These are phyloP conservation scores for Penstemon newberryi DNA, from an alignment of 257 asterid species.

Conservation along the genomic window DNA sequence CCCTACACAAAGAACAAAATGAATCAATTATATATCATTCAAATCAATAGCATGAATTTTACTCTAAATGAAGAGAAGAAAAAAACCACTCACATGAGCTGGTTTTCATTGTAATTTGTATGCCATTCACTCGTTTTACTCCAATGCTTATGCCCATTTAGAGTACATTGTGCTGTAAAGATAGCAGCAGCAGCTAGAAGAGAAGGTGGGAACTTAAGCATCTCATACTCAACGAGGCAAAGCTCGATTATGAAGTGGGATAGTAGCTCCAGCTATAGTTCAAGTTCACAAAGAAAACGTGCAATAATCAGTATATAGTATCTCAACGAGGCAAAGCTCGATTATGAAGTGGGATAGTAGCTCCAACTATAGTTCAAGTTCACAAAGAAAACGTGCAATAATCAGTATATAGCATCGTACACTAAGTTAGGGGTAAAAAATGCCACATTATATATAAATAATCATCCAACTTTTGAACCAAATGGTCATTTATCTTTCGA, in stretches of 20 bases:
- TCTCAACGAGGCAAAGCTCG: constrained; percentile 78
- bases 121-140: constrained; percentile 63
- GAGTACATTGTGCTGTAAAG: constrained; percentile 70
- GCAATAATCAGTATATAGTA: constrained; percentile 2
- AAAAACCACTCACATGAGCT: constrained; percentile 62
- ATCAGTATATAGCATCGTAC: not conserved
- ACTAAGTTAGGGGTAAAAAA: too few species aligned
- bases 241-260: constrained; percentile 78
- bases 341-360: constrained; percentile 65
- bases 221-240: constrained; percentile 77
- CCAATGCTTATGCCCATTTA: constrained; percentile 61
- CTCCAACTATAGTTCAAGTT: constrained; percentile 58
- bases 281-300: constrained; percentile 21
- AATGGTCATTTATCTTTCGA: too few species aligned
- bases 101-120: constrained; percentile 49
- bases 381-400: constrained; percentile 8
- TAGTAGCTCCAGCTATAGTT: constrained; percentile 63
- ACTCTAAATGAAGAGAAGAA: not conserved
- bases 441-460: not conserved
- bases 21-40: not conserved
- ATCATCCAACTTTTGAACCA: too few species aligned
- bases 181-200: constrained; percentile 88
- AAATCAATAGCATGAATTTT: not conserved
- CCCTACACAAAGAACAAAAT: constrained; percentile 39
- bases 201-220: constrained; percentile 82